Evolutionary conservation across 345 rosid genomes (phyloP).

Genomic region (Psidium friedrichsthalianum): DNA sequence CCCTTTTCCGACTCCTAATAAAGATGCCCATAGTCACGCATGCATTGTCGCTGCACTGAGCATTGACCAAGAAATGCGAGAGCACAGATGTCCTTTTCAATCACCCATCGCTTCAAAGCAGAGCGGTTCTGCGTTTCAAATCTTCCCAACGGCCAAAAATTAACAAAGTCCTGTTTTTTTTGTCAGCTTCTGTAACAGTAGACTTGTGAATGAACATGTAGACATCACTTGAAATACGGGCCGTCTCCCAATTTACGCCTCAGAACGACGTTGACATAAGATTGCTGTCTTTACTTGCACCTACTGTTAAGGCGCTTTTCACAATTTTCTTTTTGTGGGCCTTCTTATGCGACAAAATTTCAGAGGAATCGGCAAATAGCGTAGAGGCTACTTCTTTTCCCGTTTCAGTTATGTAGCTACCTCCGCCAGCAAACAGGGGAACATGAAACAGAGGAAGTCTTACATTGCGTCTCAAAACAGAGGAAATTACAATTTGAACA

Average conservation of each 20-base stretch:
- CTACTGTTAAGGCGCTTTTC: background rate
- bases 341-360: background rate
- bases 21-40: background rate
- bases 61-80: background rate
- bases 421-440: background rate
- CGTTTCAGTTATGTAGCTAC: background rate
- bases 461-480: background rate
- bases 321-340: background rate
- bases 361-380: background rate
- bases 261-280: background rate
- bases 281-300: background rate
- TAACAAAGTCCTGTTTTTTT: background rate
- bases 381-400: background rate
- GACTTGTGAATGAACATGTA: background rate
- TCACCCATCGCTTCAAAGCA: background rate
- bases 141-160: background rate
- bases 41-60: background rate
- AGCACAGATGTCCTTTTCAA: background rate
- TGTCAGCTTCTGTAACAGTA: constrained; percentile 1
- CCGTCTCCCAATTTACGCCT: background rate
- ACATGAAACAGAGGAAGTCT: background rate
- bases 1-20: background rate
- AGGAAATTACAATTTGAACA: background rate
- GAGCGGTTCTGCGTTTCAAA: background rate
- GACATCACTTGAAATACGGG: background rate